These are phyloP conservation scores for Heliamphora exappendiculata DNA, from an alignment of 148 eudicot genomes.

Conservation along the genomic window DNA sequence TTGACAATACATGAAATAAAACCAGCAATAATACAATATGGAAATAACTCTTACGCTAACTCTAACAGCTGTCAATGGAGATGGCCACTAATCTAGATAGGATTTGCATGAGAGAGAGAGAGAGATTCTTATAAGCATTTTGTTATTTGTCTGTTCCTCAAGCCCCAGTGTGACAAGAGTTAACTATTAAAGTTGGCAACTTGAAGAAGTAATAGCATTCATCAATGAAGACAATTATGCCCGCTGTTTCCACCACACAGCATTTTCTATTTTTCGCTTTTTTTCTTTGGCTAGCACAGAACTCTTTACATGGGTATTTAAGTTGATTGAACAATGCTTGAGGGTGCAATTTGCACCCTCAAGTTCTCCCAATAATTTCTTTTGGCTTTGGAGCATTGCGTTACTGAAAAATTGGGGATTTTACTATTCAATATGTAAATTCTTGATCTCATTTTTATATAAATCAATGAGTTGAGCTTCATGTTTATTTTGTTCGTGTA, in stretches of 20 bases:
- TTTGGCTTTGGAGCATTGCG: too few species aligned
- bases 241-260: too few species aligned
- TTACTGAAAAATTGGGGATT: too few species aligned
- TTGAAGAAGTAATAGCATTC: not conserved
- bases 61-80: too few species aligned
- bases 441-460: not conserved
- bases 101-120: not conserved
- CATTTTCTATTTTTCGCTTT: too few species aligned
- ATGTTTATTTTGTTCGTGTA: slow-evolving; percentile 10
- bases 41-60: too few species aligned
- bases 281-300: not conserved
- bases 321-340: not conserved
- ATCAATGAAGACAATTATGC: not conserved
- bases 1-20: too few species aligned
- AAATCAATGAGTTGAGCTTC: not conserved
- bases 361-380: too few species aligned
- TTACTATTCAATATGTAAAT: not conserved
- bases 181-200: not conserved
- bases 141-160: not conserved
- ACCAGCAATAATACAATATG: too few species aligned
- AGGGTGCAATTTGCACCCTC: too few species aligned
- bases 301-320: not conserved
- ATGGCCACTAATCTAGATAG: too few species aligned
- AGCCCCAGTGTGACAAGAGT: not conserved
- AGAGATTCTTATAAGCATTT: not conserved